phyloP scores from a whole-genome alignment of 2,329 filamentous ascomycete genomes.

The Colletotrichum sp. region DNA sequence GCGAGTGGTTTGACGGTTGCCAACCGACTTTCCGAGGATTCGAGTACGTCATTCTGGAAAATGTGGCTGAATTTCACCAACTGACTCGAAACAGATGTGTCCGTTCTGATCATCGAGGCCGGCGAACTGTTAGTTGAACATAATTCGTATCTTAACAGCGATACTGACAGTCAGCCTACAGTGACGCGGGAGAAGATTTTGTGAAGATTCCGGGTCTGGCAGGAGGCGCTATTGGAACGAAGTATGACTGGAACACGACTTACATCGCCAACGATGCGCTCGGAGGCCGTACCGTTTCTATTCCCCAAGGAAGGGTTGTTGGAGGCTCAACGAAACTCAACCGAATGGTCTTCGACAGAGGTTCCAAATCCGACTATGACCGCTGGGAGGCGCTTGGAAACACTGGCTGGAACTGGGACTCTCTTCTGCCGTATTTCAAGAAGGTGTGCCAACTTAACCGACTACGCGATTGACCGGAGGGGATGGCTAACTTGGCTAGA shows the following conservation, averaged over 20 bases:
- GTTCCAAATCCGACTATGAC: constrained; percentile 33
- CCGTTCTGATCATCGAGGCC: constrained; percentile 34
- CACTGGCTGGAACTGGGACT: constrained; percentile 41
- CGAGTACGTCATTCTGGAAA: constrained; percentile 10
- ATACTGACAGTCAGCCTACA: neutral
- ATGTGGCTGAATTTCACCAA: neutral
- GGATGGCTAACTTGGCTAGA: neutral
- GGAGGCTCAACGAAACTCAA: constrained; percentile 37
- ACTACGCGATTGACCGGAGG: too few relatives aligned
- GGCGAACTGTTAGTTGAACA: constrained; percentile 8
- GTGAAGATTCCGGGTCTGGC: constrained; percentile 30
- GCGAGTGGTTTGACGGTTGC: constrained; percentile 41
- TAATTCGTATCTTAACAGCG: neutral
- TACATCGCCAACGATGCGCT: constrained; percentile 13
- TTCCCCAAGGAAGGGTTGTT: constrained; percentile 20
- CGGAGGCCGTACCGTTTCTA: constrained; percentile 2
- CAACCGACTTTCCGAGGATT: constrained; percentile 40
- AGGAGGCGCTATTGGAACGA: constrained; percentile 24
- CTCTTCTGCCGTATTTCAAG: constrained; percentile 34
- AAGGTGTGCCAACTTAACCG: constrained; percentile 23
- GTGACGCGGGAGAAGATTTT: constrained; percentile 25
- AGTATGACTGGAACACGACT: constrained; percentile 33
- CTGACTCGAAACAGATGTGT: constrained; percentile 21
- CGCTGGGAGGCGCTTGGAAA: constrained; percentile 43
- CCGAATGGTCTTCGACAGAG: constrained; percentile 34